Conservation (phyloP, 2,329 filamentous ascomycete species). For the Aspergillus sp. region DNA sequence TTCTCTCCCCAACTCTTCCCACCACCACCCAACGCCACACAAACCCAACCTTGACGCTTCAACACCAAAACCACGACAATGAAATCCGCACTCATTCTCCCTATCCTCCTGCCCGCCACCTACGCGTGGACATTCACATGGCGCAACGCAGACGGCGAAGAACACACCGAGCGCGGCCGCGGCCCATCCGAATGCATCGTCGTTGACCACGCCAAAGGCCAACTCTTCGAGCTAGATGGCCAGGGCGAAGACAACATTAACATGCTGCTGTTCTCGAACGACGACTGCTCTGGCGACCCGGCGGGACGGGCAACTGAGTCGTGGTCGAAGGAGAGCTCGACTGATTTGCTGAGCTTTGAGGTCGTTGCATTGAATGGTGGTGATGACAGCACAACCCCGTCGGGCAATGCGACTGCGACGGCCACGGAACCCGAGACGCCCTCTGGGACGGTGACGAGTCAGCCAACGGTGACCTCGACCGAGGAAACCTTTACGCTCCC, state of each 20-base stretch:
- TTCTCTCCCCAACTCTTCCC: neutral
- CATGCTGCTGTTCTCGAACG: conserved; percentile 18
- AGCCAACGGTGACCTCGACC: neutral
- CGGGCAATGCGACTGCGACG: neutral
- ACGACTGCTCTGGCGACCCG: conserved; percentile 13
- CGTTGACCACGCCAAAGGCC: conserved; percentile 17
- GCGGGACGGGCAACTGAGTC: conserved; percentile 13
- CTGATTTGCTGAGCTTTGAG: conserved; percentile 14
- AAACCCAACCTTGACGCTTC: neutral
- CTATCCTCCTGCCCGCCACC: conserved; percentile 13
- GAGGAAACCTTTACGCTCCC: conserved; percentile 2
- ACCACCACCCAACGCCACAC: neutral
- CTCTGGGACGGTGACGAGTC: neutral
- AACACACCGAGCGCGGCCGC: conserved; percentile 8
- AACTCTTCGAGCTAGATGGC: conserved; percentile 5
- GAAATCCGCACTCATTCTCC: conserved; percentile 10
- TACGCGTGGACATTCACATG: conserved; percentile 22
- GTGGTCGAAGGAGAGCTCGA: conserved; percentile 13
- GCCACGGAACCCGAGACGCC: neutral
- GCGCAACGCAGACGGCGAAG: conserved; percentile 9
- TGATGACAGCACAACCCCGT: neutral
- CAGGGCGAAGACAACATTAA: conserved; percentile 19
- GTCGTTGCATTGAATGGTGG: conserved; percentile 6
- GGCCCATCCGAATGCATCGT: conserved; percentile 19
- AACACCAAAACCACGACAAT: neutral